Percentiles rank a stretch among this genome's conserved stretches.
phyloP scores from a whole-genome alignment of 2,329 filamentous ascomycete genomes.

The Pseudogymnoascus sp. region DNA sequence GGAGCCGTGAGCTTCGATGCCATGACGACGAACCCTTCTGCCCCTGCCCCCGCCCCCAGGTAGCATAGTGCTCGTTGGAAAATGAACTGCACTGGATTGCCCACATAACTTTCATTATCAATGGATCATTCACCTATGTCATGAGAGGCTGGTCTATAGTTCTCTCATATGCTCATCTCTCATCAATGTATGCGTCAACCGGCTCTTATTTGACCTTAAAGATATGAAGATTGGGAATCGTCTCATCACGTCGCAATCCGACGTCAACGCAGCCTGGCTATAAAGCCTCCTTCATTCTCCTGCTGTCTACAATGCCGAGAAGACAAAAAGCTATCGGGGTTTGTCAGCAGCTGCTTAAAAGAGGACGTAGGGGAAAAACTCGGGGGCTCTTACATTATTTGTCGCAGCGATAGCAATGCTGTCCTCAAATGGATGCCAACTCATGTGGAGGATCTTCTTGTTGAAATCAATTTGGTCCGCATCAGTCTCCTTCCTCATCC shows the following conservation, averaged over 20 bases:
- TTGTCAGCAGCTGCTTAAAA: slow-evolving; percentile 15
- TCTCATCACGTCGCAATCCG: slow-evolving; percentile 20
- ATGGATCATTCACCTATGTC: slow-evolving; percentile 7
- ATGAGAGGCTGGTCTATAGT: slow-evolving; percentile 9
- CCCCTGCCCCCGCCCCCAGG: slow-evolving; percentile 4
- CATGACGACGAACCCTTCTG: neutral
- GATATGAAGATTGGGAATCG: slow-evolving; percentile 9
- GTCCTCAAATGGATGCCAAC: slow-evolving; percentile 99
- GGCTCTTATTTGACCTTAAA: slow-evolving; percentile 5
- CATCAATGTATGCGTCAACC: slow-evolving; percentile 10
- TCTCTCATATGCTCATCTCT: slow-evolving; percentile 12
- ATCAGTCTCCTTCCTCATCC: slow-evolving; percentile 98
- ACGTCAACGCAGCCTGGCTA: slow-evolving; percentile 28
- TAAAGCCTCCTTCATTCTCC: slow-evolving; percentile 23
- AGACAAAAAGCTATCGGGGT: slow-evolving; percentile 60
- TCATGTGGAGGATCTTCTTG: slow-evolving; percentile 99
- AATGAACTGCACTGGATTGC: slow-evolving; percentile 3
- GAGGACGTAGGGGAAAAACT: neutral
- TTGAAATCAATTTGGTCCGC: slow-evolving; percentile 99
- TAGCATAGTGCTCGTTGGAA: neutral
- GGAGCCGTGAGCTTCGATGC: neutral
- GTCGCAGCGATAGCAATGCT: slow-evolving; percentile 99
- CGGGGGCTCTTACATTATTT: slow-evolving; percentile 84
- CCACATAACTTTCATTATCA: slow-evolving; percentile 9
- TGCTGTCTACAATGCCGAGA: slow-evolving; percentile 60